Conservation (phyloP, 2,329 filamentous ascomycete genomes). For the Didymosphaeria variabile region DNA sequence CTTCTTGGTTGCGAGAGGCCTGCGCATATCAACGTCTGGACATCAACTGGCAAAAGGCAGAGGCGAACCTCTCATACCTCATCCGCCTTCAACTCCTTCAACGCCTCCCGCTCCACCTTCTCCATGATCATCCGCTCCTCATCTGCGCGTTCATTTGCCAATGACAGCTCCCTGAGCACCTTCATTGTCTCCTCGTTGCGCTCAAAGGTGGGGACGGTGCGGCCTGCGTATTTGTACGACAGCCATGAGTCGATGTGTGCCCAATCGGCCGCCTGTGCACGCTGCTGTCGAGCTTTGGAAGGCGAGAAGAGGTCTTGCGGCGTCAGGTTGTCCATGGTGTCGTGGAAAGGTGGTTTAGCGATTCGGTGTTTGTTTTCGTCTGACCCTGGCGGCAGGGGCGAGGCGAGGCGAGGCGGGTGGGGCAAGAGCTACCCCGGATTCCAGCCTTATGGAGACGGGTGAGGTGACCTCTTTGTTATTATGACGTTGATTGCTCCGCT, state of each 20-base stretch:
- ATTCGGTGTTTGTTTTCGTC: constrained; percentile 5
- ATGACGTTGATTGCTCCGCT: neutral
- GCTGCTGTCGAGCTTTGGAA: constrained; percentile 75
- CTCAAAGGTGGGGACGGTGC: constrained; percentile 78
- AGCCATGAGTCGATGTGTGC: constrained; percentile 88
- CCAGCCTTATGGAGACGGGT: neutral
- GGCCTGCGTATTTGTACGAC: constrained; percentile 69
- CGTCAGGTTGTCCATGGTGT: constrained; percentile 47
- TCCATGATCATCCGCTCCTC: constrained; percentile 70
- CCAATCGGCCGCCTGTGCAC: constrained; percentile 90
- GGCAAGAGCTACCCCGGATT: constrained; percentile 14
- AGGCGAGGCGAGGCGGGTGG: neutral
- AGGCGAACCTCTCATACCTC: constrained; percentile 24
- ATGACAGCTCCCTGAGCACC: constrained; percentile 75
- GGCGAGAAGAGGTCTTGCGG: constrained; percentile 64
- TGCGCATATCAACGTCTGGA: constrained; percentile 20
- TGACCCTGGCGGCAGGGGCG: neutral
- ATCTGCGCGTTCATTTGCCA: constrained; percentile 79
- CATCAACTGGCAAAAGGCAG: constrained; percentile 19
- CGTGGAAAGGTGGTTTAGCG: too few relatives aligned
- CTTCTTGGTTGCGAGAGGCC: constrained; percentile 29
- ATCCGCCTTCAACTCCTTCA: constrained; percentile 61
- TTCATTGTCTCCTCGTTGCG: constrained; percentile 85
- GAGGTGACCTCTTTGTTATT: neutral
- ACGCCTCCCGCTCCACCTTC: constrained; percentile 66